Evolutionary conservation across 148 eudicot genomes (phyloP).

Genomic region (Spergularia bocconei): DNA sequence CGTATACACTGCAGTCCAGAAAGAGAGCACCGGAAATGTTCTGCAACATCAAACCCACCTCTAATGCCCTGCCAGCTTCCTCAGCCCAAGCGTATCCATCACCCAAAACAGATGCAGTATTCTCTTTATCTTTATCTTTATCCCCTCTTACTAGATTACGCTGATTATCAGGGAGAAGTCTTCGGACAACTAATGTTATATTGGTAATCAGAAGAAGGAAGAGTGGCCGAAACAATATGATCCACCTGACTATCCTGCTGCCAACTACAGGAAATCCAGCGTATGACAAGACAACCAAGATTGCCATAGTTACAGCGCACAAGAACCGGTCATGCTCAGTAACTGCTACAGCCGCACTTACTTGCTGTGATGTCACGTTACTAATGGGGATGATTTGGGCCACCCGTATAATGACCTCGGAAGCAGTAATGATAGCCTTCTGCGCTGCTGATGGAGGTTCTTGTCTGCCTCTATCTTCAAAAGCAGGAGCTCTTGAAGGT

Average conservation of each 20-base stretch:
- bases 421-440: conserved; percentile 14
- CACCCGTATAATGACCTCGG: conserved; percentile 19
- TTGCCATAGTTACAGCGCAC: conserved; percentile 50
- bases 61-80: conserved; percentile 60
- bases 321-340: conserved; percentile 53
- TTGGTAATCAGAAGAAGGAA: conserved; percentile 61
- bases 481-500: conserved; percentile 30
- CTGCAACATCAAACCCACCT: conserved; percentile 60
- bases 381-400: conserved; percentile 25
- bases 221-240: conserved; percentile 61
- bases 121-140: conserved; percentile 27
- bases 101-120: conserved; percentile 21
- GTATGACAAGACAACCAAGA: conserved; percentile 57
- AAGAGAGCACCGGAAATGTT: conserved; percentile 51
- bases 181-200: conserved; percentile 45
- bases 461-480: conserved; percentile 25
- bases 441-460: conserved; percentile 37
- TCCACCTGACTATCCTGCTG: conserved; percentile 34
- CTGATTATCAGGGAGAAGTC: conserved; percentile 41
- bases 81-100: conserved; percentile 49
- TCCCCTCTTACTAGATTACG: conserved; percentile 23
- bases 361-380: conserved; percentile 40
- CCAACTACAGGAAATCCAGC: conserved; percentile 64
- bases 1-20: conserved; percentile 67
- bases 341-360: conserved; percentile 47